A percentile compares a stretch with the other conserved stretches of the same genome.
Conservation (phyloP, 1,139 yeast species). For the Scheffersomyces stambukii region DNA sequence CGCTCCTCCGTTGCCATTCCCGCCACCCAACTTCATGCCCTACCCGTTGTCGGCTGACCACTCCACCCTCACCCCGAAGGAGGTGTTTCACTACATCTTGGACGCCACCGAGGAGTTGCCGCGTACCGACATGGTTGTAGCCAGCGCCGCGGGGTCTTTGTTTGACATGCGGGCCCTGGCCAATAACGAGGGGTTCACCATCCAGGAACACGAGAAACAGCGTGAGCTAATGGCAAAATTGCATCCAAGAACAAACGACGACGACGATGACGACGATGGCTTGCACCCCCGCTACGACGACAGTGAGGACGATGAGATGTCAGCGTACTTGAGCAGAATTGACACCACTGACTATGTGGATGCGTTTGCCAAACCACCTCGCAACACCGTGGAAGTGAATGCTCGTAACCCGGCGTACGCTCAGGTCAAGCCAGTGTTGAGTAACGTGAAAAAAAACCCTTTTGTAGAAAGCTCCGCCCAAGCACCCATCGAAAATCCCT, state of each 20-base stretch:
- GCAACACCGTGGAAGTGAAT: conserved; percentile 6
- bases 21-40: conserved; percentile 49
- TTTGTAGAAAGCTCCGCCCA: conserved; percentile 1
- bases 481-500: background rate
- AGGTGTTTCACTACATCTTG: conserved; percentile 33
- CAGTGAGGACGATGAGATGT: conserved; percentile 3
- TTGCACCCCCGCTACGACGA: too few relatives aligned
- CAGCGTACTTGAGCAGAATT: conserved; percentile 8
- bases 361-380: conserved; percentile 2
- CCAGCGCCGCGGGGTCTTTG: conserved; percentile 47
- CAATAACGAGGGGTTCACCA: conserved; percentile 27
- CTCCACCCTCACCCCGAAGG: conserved; percentile 32
- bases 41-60: conserved; percentile 38
- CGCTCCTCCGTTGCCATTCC: conserved; percentile 46
- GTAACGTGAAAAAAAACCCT: conserved; percentile 12
- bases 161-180: conserved; percentile 36
- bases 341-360: conserved; percentile 9
- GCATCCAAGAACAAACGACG: conserved; percentile 2
- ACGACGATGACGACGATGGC: conserved; percentile 2
- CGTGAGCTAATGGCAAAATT: background rate
- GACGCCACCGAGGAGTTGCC: conserved; percentile 39
- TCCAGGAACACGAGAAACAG: conserved; percentile 8
- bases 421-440: conserved; percentile 7
- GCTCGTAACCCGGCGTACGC: conserved; percentile 5
- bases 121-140: conserved; percentile 44